These are phyloP conservation scores for Ogataea trehalophila DNA, from an alignment of 805 yeast species.

Conservation along the genomic window DNA sequence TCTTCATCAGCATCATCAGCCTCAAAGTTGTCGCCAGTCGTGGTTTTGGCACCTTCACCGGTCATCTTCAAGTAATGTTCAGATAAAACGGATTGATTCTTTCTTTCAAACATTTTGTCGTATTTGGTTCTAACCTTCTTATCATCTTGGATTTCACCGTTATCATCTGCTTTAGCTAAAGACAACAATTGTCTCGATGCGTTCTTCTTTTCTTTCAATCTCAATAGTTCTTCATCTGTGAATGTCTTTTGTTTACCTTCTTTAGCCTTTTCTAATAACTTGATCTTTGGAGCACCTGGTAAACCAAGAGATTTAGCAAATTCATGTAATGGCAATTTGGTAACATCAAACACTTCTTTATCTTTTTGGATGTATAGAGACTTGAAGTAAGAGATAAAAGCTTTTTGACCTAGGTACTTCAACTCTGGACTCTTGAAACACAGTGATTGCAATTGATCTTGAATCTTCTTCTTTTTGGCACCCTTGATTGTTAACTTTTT, in stretches of 20 bases:
- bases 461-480: conserved; percentile 67
- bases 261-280: conserved; percentile 45
- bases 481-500: conserved; percentile 70
- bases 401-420: conserved; percentile 92
- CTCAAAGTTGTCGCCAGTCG: conserved; percentile 11
- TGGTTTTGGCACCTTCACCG: conserved; percentile 30
- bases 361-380: conserved; percentile 85
- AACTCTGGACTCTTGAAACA: conserved; percentile 89
- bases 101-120: conserved; percentile 93
- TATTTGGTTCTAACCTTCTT: conserved; percentile 74
- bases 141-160: conserved; percentile 51
- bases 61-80: conserved; percentile 82
- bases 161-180: conserved; percentile 52
- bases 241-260: conserved; percentile 35
- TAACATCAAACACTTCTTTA: conserved; percentile 77
- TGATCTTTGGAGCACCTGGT: conserved; percentile 94
- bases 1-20: conserved; percentile 50
- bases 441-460: conserved; percentile 79
- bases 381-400: conserved; percentile 85
- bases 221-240: conserved; percentile 32
- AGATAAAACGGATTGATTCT: conserved; percentile 86
- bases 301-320: conserved; percentile 86
- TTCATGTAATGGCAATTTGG: conserved; percentile 71
- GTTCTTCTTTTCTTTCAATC: conserved; percentile 71
- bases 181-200: conserved; percentile 65